These are phyloP conservation scores for Ophiostoma populinum DNA, from an alignment of 2,329 filamentous ascomycete genomes.

Conservation along the genomic window DNA sequence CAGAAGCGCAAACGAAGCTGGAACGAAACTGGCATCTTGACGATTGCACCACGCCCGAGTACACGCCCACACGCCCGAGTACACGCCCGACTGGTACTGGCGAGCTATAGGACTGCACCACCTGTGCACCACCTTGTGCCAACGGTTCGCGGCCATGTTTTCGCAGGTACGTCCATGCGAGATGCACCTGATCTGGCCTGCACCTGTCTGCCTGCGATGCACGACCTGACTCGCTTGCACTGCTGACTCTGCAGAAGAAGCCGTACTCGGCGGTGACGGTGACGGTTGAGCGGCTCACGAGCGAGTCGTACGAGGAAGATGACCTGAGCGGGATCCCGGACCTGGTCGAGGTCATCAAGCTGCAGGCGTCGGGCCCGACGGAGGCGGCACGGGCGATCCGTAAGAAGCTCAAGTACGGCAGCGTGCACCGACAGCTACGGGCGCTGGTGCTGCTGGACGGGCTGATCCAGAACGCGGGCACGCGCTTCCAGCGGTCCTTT, in stretches of 20 bases:
- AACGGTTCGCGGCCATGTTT: constrained; percentile 2
- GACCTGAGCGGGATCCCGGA: constrained; percentile 85
- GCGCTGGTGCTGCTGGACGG: constrained; percentile 81
- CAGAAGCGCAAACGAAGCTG: too few relatives aligned
- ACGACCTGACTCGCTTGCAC: too few relatives aligned
- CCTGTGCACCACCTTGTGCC: too few relatives aligned
- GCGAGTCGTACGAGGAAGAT: constrained; percentile 78
- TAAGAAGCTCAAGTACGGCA: constrained; percentile 98
- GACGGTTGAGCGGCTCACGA: constrained; percentile 76
- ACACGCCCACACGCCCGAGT: too few relatives aligned
- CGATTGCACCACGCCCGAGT: too few relatives aligned
- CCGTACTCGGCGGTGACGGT: constrained; percentile 90
- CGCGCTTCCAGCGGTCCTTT: constrained; percentile 72
- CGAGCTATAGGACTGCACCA: too few relatives aligned
- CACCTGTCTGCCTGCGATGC: too few relatives aligned
- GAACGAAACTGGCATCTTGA: too few relatives aligned
- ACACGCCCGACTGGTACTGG: too few relatives aligned
- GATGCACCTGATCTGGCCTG: too few relatives aligned
- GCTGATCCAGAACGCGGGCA: constrained; percentile 83
- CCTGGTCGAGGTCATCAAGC: constrained; percentile 80
- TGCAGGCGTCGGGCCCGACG: constrained; percentile 70
- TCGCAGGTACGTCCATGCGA: constrained; percentile 2
- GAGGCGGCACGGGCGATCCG: constrained; percentile 85
- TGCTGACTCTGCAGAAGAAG: constrained; percentile 63
- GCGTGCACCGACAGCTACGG: constrained; percentile 76